phyloP scores from a whole-genome alignment of 257 asterid species.

The Solanum infundibuliforme region DNA sequence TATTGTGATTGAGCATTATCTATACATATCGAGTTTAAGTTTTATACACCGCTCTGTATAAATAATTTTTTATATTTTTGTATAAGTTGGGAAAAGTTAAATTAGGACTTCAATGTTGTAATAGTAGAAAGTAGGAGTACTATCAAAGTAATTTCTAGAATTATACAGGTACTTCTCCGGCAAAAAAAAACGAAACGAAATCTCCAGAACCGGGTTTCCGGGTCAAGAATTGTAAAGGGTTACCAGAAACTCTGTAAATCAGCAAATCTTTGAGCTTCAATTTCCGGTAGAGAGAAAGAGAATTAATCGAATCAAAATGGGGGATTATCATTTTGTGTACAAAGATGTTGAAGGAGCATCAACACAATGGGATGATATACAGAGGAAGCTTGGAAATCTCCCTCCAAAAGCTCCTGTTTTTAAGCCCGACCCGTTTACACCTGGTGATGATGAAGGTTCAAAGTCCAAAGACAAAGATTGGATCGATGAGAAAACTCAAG shows the following conservation, averaged over 20 bases:
- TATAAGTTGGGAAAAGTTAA: too few relatives aligned
- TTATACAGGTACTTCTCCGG: not conserved
- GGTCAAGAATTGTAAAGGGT: not conserved
- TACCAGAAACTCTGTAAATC: not conserved
- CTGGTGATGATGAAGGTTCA: slow-evolving; percentile 54
- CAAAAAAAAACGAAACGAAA: too few relatives aligned
- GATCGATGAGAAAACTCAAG: slow-evolving; percentile 66
- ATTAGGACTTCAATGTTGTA: not conserved
- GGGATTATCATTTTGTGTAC: slow-evolving; percentile 85
- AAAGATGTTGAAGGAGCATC: slow-evolving; percentile 90
- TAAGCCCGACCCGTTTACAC: slow-evolving; percentile 64
- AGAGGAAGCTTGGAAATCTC: slow-evolving; percentile 75
- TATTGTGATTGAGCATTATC: not conserved
- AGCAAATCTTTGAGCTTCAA: not conserved
- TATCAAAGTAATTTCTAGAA: not conserved
- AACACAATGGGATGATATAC: slow-evolving; percentile 95
- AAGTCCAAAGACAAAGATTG: slow-evolving; percentile 64
- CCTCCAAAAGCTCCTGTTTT: slow-evolving; percentile 62
- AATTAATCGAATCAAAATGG: slow-evolving; percentile 27
- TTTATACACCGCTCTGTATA: too few relatives aligned
- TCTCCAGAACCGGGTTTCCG: not conserved
- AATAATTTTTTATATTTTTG: too few relatives aligned
- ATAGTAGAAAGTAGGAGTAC: not conserved
- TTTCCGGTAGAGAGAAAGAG: not conserved
- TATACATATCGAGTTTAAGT: not conserved